Evolutionary conservation across 805 yeast genomes (phyloP).

Genomic region (Starmerella kuoi): DNA sequence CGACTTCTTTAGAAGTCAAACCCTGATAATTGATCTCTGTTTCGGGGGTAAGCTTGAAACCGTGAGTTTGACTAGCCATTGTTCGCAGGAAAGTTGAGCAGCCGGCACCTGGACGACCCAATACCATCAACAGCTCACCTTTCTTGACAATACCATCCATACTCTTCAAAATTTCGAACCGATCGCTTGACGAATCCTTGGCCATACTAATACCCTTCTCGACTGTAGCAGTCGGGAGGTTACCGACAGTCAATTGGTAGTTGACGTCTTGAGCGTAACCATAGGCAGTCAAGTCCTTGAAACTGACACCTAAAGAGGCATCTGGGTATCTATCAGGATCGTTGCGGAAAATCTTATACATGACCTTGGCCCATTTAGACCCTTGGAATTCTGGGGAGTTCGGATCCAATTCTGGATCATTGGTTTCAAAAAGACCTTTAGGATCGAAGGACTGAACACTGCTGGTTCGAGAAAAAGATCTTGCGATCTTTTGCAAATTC

Average conservation of each 20-base stretch:
- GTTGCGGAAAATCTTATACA: constrained; percentile 39
- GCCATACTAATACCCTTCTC: constrained; percentile 22
- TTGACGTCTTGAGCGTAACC: constrained; percentile 53
- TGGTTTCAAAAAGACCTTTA: neutral
- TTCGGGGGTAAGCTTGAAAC: constrained; percentile 41
- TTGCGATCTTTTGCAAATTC: constrained; percentile 8
- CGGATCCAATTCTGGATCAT: constrained; percentile 48
- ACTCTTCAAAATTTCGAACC: constrained; percentile 21
- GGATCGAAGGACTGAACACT: neutral
- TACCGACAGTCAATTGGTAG: constrained; percentile 51
- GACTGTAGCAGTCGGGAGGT: constrained; percentile 26
- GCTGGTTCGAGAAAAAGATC: constrained; percentile 8
- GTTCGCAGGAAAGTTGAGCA: constrained; percentile 60
- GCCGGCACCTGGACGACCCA: constrained; percentile 72
- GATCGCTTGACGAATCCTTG: neutral
- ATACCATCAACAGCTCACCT: constrained; percentile 58
- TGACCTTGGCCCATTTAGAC: constrained; percentile 51
- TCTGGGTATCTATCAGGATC: constrained; percentile 53
- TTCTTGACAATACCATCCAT: constrained; percentile 38
- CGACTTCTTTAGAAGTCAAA: constrained; percentile 46
- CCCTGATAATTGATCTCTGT: constrained; percentile 47
- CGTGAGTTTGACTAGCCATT: constrained; percentile 45
- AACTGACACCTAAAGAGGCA: constrained; percentile 49
- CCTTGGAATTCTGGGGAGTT: constrained; percentile 43
- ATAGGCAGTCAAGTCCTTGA: constrained; percentile 46